A percentile compares a stretch with the other conserved stretches of the same genome.
phyloP scores from a whole-genome alignment of 176 grass and related monocot genomes.

The Calamus simplicifolius region DNA sequence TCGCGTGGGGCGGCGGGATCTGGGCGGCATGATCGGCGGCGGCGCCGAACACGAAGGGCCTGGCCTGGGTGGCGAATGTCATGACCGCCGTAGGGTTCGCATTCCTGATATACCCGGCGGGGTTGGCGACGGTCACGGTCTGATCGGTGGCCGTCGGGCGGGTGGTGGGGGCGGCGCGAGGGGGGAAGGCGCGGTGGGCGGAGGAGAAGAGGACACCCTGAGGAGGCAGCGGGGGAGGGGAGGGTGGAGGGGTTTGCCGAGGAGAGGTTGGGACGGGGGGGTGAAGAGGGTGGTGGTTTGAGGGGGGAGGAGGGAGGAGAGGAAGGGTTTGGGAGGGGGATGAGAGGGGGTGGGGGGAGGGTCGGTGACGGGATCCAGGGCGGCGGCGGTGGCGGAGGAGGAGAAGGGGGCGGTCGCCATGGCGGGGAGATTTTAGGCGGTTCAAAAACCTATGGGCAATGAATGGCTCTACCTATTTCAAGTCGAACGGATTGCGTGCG shows the following conservation, averaged over 20 bases:
- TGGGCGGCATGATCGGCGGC: slow-evolving; percentile 16
- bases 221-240: slow-evolving; percentile 15
- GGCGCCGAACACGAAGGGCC: slow-evolving; percentile 1
- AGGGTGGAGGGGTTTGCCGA: slow-evolving; percentile 20
- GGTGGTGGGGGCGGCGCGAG: slow-evolving; percentile 10
- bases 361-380: background rate
- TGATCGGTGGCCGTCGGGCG: background rate
- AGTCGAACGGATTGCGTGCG: too few species aligned
- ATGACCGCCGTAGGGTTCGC: too few species aligned
- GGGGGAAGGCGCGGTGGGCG: slow-evolving; percentile 9
- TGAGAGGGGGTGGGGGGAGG: slow-evolving; percentile 13
- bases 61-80: background rate
- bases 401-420: slow-evolving; percentile 28
- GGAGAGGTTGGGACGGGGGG: slow-evolving; percentile 17
- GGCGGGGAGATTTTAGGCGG: background rate
- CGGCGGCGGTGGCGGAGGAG: slow-evolving; percentile 9
- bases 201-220: slow-evolving; percentile 28
- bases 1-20: slow-evolving; percentile 13
- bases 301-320: slow-evolving; percentile 17
- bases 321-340: slow-evolving; percentile 24
- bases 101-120: too few species aligned
- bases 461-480: too few species aligned
- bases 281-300: slow-evolving; percentile 7
- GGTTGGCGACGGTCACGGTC: too few species aligned
- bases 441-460: too few species aligned